A percentile compares a stretch with the other conserved stretches of the same genome.
These are phyloP conservation scores for Aspergillus cejpii DNA, from an alignment of 2,329 filamentous ascomycete genomes.

Conservation along the genomic window DNA sequence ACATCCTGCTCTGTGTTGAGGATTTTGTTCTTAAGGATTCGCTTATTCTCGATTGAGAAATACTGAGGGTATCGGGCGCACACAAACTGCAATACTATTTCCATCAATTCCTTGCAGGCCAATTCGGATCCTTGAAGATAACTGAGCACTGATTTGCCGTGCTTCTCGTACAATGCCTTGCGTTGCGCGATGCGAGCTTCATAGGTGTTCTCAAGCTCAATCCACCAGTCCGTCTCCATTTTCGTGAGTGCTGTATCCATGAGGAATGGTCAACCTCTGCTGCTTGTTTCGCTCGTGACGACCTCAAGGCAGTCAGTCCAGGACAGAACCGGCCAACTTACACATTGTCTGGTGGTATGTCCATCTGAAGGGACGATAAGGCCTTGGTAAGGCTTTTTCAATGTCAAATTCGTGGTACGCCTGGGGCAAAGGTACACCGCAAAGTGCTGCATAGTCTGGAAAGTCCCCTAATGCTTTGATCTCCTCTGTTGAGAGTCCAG, in stretches of 20 bases:
- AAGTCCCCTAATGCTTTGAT: slow-evolving; percentile 67
- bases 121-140: slow-evolving; percentile 68
- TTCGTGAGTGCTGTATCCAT: slow-evolving; percentile 60
- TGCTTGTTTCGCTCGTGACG: neutral
- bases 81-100: slow-evolving; percentile 76
- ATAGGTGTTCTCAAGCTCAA: slow-evolving; percentile 78
- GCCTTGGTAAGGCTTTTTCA: slow-evolving; percentile 60
- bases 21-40: slow-evolving; percentile 61
- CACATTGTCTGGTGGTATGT: slow-evolving; percentile 87
- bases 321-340: slow-evolving; percentile 42
- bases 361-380: slow-evolving; percentile 78
- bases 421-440: slow-evolving; percentile 64
- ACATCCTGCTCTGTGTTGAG: slow-evolving; percentile 58
- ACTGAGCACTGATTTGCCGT: slow-evolving; percentile 60
- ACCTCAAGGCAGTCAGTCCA: neutral
- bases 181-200: slow-evolving; percentile 61
- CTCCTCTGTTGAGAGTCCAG: slow-evolving; percentile 64
- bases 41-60: slow-evolving; percentile 55
- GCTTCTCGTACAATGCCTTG: slow-evolving; percentile 54
- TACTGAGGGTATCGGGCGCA: slow-evolving; percentile 68
- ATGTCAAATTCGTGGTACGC: slow-evolving; percentile 62
- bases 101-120: slow-evolving; percentile 79
- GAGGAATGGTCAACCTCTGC: neutral
- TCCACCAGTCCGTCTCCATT: slow-evolving; percentile 76
- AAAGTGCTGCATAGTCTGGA: slow-evolving; percentile 68